Conservation (phyloP, 2,329 filamentous ascomycete species). For the Aspergillus brunneoviolaceus region DNA sequence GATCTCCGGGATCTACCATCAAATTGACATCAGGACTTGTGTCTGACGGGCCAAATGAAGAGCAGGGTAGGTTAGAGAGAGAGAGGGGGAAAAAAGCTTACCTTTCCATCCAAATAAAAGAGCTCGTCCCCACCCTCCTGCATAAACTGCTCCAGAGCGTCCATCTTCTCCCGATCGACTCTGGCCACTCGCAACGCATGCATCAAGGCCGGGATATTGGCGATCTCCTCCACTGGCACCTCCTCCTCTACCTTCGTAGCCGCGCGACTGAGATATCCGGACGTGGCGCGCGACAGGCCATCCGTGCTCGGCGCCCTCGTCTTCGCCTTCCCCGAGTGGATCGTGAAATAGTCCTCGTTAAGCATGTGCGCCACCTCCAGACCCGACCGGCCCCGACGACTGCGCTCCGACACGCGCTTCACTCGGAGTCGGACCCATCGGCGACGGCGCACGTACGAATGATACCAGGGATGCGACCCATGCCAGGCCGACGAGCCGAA, state of each 20-base stretch:
- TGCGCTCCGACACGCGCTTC: constrained; percentile 52
- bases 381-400: constrained; percentile 34
- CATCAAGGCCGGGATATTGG: constrained; percentile 68
- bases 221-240: constrained; percentile 53
- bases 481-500: constrained; percentile 86
- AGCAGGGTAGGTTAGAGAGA: neutral
- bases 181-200: constrained; percentile 64
- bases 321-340: constrained; percentile 57
- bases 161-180: constrained; percentile 89
- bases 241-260: constrained; percentile 48
- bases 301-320: constrained; percentile 44
- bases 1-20: constrained; percentile 69
- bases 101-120: constrained; percentile 66
- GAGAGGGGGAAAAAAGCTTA: constrained; percentile 19
- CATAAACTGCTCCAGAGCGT: constrained; percentile 80
- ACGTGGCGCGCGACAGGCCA: constrained; percentile 28
- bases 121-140: constrained; percentile 73
- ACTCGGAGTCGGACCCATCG: constrained; percentile 82
- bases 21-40: neutral
- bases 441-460: constrained; percentile 86
- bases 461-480: constrained; percentile 83
- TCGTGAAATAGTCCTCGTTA: constrained; percentile 76
- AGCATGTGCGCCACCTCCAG: constrained; percentile 60
- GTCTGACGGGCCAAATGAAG: neutral
- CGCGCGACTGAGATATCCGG: constrained; percentile 36